Percentiles rank a stretch among this genome's conserved stretches.
These are phyloP conservation scores for Stephania yunnanensis DNA, from an alignment of 164 flowering plant genomes.

Conservation along the genomic window DNA sequence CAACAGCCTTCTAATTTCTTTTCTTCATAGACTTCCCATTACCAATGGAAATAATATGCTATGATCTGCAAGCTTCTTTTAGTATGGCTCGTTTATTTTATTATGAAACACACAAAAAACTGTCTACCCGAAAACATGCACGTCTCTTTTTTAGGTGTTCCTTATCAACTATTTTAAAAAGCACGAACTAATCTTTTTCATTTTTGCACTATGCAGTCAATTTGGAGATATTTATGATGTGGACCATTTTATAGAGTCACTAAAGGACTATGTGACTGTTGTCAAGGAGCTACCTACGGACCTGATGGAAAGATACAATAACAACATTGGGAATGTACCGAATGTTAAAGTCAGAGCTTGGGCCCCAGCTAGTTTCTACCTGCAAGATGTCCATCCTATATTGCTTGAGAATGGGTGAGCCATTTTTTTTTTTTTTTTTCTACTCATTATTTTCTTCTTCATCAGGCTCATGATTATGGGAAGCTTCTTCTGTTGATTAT, in stretches of 20 bases:
- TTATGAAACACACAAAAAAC: no score
- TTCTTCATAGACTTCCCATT: not conserved
- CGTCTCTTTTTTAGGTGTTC: not conserved
- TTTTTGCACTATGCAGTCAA: conserved; percentile 31
- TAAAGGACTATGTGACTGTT: conserved; percentile 52
- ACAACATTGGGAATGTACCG: conserved; percentile 49
- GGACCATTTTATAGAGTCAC: conserved; percentile 53
- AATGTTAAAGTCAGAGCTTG: conserved; percentile 52
- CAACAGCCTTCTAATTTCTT: not conserved
- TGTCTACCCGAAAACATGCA: not conserved
- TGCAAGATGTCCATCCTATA: conserved; percentile 49
- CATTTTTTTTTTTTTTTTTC: not conserved
- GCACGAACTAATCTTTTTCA: not conserved
- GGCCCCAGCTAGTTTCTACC: conserved; percentile 52
- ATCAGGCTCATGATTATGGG: not conserved
- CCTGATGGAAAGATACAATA: conserved; percentile 46
- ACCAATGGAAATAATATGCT: not conserved
- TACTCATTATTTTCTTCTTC: not conserved
- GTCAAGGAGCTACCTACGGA: conserved; percentile 52
- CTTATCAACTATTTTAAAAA: no score
- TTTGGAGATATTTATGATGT: conserved; percentile 73
- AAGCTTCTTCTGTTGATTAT: conserved; percentile 1
- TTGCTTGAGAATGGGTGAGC: conserved; percentile 50
- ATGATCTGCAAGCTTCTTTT: not conserved
- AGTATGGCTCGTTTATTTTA: no score